Conservation (phyloP, 2,329 filamentous ascomycete genomes). For the Aspergillus brunneoviolaceus region DNA sequence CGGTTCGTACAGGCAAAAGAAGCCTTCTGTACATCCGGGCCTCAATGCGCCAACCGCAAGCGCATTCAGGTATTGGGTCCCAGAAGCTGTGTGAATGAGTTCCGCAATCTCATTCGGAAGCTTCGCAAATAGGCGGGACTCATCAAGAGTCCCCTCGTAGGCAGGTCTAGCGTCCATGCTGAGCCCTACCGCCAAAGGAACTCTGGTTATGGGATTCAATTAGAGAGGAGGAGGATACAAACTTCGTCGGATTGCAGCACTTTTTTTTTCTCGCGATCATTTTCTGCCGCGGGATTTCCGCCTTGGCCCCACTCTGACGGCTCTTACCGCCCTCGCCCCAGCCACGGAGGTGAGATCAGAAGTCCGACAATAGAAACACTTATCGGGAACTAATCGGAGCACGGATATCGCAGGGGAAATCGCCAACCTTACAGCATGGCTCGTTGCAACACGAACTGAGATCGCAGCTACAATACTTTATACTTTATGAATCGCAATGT, state of each 20-base stretch:
- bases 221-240: conserved; percentile 19
- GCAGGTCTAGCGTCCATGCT: conserved; percentile 41
- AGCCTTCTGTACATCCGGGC: conserved; percentile 66
- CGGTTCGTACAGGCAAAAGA: conserved; percentile 73
- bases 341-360: conserved; percentile 30
- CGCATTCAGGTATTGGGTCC: conserved; percentile 68
- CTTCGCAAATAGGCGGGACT: conserved; percentile 53
- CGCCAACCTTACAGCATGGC: conserved; percentile 15
- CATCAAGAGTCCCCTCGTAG: conserved; percentile 54
- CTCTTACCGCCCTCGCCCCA: conserved; percentile 28
- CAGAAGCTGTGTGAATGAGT: conserved; percentile 63
- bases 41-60: conserved; percentile 69
- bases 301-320: conserved; percentile 27
- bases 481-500: conserved; percentile 28
- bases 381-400: conserved; percentile 10
- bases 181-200: conserved; percentile 34
- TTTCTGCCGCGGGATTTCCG: conserved; percentile 26
- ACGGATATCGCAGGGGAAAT: background rate
- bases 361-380: conserved; percentile 17
- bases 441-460: conserved; percentile 14
- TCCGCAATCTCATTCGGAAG: conserved; percentile 70
- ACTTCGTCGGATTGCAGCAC: conserved; percentile 19
- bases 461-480: background rate
- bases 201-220: conserved; percentile 31
- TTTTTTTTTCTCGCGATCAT: conserved; percentile 33